Percentiles rank a stretch among this genome's conserved stretches.
Conservation (phyloP, 2,329 filamentous ascomycete species). For the Penicillium sp. region DNA sequence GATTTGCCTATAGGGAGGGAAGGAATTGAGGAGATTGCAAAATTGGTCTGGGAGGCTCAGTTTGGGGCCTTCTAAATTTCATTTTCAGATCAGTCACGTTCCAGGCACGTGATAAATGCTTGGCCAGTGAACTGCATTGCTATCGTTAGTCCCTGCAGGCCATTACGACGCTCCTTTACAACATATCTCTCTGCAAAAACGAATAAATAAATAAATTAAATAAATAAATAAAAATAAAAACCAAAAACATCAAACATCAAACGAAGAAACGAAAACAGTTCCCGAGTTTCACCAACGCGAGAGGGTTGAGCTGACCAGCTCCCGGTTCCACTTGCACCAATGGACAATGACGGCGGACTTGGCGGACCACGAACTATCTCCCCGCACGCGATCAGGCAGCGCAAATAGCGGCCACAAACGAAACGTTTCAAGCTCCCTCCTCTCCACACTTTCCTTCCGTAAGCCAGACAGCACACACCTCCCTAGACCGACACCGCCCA, state of each 20-base stretch:
- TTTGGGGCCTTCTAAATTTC: too few species aligned
- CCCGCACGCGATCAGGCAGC: slow-evolving; percentile 35
- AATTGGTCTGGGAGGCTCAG: too few species aligned
- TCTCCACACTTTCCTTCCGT: slow-evolving; percentile 68
- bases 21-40: too few species aligned
- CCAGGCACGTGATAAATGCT: too few species aligned
- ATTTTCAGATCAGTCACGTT: too few species aligned
- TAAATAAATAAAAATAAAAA: too few species aligned
- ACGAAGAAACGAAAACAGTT: background rate
- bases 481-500: slow-evolving; percentile 24
- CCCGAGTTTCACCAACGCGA: slow-evolving; percentile 9
- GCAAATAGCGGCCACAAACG: slow-evolving; percentile 48
- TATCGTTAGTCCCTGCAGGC: slow-evolving; percentile 3
- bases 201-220: too few species aligned
- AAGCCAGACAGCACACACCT: slow-evolving; percentile 42
- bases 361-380: slow-evolving; percentile 27
- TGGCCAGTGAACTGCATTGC: too few species aligned
- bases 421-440: slow-evolving; percentile 62
- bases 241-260: background rate
- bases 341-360: slow-evolving; percentile 38
- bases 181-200: background rate
- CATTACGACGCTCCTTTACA: background rate
- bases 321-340: slow-evolving; percentile 30
- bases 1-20: too few species aligned
- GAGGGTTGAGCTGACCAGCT: slow-evolving; percentile 23